These are phyloP conservation scores for Scutellaria minor DNA, from an alignment of 257 asterid genomes.

Conservation along the genomic window DNA sequence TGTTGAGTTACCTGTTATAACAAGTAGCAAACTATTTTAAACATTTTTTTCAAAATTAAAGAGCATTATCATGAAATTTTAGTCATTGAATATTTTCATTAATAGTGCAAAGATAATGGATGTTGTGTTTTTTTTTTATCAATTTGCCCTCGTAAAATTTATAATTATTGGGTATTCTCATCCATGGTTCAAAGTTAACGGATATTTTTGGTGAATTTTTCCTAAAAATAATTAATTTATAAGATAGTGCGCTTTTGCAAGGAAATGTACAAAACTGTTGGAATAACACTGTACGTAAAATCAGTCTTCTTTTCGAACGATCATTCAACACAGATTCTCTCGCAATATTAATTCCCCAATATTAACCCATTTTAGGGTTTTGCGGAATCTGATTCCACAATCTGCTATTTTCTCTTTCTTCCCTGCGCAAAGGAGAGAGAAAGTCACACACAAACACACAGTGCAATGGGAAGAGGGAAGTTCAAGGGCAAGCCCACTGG, in stretches of 20 bases:
- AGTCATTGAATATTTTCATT: too few relatives aligned
- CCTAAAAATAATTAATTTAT: too few relatives aligned
- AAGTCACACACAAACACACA: background rate
- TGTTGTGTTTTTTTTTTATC: too few relatives aligned
- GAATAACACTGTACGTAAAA: background rate
- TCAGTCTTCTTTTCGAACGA: background rate
- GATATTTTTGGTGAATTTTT: too few relatives aligned
- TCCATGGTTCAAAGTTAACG: too few relatives aligned
- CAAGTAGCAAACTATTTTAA: too few relatives aligned
- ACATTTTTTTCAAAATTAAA: too few relatives aligned
- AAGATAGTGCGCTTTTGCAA: background rate
- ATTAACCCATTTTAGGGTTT: background rate
- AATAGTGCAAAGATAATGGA: too few relatives aligned
- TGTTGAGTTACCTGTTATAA: too few relatives aligned
- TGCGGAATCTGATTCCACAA: background rate
- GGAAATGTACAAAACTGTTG: background rate
- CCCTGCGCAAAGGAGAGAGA: conserved; percentile 27
- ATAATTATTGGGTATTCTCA: too few relatives aligned
- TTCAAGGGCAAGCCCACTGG: conserved; percentile 73
- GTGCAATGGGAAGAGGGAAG: conserved; percentile 60
- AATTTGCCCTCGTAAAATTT: too few relatives aligned
- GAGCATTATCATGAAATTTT: too few relatives aligned
- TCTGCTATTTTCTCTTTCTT: conserved; percentile 20
- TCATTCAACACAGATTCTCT: background rate
- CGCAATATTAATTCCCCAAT: background rate